These are phyloP conservation scores for Actinomucor elegans DNA, from an alignment of 371 early-diverging fungal species.

Conservation along the genomic window DNA sequence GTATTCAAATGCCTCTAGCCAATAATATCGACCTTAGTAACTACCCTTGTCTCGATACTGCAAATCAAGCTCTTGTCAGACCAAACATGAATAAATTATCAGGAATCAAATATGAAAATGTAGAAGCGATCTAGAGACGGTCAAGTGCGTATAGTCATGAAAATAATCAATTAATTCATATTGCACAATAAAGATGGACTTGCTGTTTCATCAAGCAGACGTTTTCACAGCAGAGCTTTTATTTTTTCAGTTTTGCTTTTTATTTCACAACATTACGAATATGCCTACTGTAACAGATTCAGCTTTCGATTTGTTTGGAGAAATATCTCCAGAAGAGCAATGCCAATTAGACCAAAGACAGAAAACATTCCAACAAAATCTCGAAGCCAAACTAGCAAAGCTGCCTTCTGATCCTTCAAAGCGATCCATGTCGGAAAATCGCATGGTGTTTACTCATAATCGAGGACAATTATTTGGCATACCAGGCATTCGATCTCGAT, in stretches of 20 bases:
- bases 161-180: no score
- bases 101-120: no score
- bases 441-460: conserved; percentile 12
- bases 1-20: no score
- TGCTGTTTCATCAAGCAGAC: no score
- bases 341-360: conserved; percentile 6
- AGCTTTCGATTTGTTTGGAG: conserved; percentile 47
- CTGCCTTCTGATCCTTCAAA: conserved; percentile 23
- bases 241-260: background rate
- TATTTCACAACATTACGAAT: background rate
- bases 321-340: conserved; percentile 33
- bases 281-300: background rate
- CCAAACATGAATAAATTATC: no score
- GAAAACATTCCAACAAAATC: background rate
- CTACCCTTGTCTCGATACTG: no score
- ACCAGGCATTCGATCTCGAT: conserved; percentile 24
- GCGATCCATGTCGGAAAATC: conserved; percentile 34
- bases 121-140: no score
- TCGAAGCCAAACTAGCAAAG: background rate
- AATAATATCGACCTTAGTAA: no score
- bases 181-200: no score
- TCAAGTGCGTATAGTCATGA: no score
- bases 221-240: background rate
- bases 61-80: no score
- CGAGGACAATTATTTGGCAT: conserved; percentile 4